These are phyloP conservation scores for Ceratocystis colombiana DNA, from an alignment of 2,329 filamentous ascomycete species.

Conservation along the genomic window DNA sequence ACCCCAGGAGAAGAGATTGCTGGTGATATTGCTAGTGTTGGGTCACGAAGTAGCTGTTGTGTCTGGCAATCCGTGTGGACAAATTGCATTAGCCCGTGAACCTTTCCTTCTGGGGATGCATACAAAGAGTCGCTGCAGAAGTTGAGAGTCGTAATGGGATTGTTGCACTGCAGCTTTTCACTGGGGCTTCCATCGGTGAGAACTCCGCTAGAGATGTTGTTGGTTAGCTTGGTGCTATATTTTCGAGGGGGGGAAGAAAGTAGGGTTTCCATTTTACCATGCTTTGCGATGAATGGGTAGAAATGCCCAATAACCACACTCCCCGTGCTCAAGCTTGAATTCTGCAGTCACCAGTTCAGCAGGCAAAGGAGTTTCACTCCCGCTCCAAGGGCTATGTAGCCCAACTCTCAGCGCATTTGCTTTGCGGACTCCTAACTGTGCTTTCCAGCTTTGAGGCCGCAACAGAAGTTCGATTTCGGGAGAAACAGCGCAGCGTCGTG, in stretches of 20 bases:
- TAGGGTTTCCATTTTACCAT: conserved; percentile 7
- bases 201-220: conserved; percentile 7
- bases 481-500: background rate
- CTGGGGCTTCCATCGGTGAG: conserved; percentile 7
- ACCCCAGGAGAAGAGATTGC: conserved; percentile 16
- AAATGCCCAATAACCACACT: conserved; percentile 24
- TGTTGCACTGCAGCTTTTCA: background rate
- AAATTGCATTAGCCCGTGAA: conserved; percentile 18
- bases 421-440: conserved; percentile 16
- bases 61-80: conserved; percentile 21
- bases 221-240: background rate
- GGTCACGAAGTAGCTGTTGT: conserved; percentile 11
- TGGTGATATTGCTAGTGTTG: background rate
- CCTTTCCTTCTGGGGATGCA: conserved; percentile 8
- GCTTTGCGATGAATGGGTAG: conserved; percentile 21
- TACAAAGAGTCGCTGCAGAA: conserved; percentile 22
- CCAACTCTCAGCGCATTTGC: conserved; percentile 15
- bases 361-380: conserved; percentile 9
- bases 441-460: conserved; percentile 21
- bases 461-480: background rate
- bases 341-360: conserved; percentile 14
- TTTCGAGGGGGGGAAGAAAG: background rate
- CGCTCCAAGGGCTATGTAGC: conserved; percentile 15
- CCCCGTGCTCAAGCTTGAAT: conserved; percentile 15
- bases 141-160: conserved; percentile 5